phyloP scores from a whole-genome alignment of 371 early-diverging fungal genomes.

The Mucor velutinosus region DNA sequence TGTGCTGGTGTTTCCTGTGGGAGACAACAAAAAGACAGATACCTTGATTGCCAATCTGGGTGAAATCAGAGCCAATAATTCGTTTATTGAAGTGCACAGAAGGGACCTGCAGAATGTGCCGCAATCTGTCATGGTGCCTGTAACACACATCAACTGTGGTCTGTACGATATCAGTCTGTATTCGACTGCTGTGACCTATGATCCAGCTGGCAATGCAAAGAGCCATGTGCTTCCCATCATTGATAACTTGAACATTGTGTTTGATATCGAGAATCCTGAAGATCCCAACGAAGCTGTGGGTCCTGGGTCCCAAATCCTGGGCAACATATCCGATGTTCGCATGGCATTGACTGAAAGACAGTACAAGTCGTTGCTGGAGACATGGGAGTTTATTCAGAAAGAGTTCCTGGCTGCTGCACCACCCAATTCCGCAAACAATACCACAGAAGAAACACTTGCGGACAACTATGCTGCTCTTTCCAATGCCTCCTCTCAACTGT shows the following conservation, averaged over 20 bases:
- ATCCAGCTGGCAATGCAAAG: background rate
- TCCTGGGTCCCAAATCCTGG: slow-evolving; percentile 59
- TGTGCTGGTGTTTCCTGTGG: slow-evolving; percentile 84
- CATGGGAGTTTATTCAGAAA: slow-evolving; percentile 59
- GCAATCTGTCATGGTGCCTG: slow-evolving; percentile 31
- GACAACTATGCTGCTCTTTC: background rate
- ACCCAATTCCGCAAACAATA: background rate
- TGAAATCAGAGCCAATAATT: slow-evolving; percentile 81
- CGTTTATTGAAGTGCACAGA: slow-evolving; percentile 51
- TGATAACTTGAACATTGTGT: slow-evolving; percentile 78
- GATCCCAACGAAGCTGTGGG: slow-evolving; percentile 28
- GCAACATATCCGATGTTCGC: slow-evolving; percentile 76
- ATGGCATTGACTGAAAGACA: slow-evolving; percentile 82
- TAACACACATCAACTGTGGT: slow-evolving; percentile 67
- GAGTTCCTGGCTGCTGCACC: slow-evolving; percentile 51
- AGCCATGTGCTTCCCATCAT: slow-evolving; percentile 71
- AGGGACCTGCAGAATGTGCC: slow-evolving; percentile 15
- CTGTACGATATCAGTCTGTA: slow-evolving; percentile 70
- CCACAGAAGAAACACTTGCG: background rate
- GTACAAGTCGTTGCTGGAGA: slow-evolving; percentile 72
- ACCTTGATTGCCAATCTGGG: slow-evolving; percentile 84
- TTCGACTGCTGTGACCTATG: slow-evolving; percentile 53
- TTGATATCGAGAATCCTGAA: slow-evolving; percentile 57
- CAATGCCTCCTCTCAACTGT: background rate
- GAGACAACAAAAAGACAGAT: slow-evolving; percentile 42